These are phyloP conservation scores for Aspergillus asperescens DNA, from an alignment of 495 filamentous ascomycete genomes.

Conservation along the genomic window DNA sequence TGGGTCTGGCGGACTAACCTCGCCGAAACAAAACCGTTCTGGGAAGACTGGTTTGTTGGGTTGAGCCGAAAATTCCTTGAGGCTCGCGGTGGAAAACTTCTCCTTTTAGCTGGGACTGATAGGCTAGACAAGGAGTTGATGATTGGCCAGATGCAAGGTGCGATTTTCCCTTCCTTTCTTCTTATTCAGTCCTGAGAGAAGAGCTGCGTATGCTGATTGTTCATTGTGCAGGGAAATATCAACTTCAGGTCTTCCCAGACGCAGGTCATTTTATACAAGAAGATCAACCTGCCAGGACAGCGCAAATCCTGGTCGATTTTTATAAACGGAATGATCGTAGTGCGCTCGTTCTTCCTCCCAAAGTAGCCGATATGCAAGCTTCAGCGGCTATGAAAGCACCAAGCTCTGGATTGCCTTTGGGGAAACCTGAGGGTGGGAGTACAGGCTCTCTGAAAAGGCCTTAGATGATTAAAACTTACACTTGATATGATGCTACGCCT, in stretches of 20 bases:
- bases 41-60: constrained; percentile 89
- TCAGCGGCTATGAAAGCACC: constrained; percentile 39
- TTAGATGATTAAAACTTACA: background rate
- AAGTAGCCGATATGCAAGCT: constrained; percentile 63
- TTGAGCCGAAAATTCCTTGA: constrained; percentile 84
- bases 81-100: constrained; percentile 78
- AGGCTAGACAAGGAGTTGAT: constrained; percentile 89
- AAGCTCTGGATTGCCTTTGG: constrained; percentile 7
- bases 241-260: constrained; percentile 88
- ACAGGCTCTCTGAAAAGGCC: constrained; percentile 5
- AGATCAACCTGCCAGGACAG: constrained; percentile 84
- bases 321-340: constrained; percentile 83
- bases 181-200: background rate
- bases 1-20: constrained; percentile 90
- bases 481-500: too few species aligned
- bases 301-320: constrained; percentile 80
- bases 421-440: background rate
- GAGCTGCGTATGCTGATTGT: background rate
- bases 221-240: constrained; percentile 72
- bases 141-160: constrained; percentile 97
- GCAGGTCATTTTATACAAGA: constrained; percentile 97
- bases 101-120: constrained; percentile 91
- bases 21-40: constrained; percentile 78
- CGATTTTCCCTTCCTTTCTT: constrained; percentile 10
- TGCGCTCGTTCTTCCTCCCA: constrained; percentile 80